A percentile compares a stretch with the other conserved stretches of the same genome.
Evolutionary conservation across 345 rosid species (phyloP).

Genomic region (Zanthoxylum bungeanum): DNA sequence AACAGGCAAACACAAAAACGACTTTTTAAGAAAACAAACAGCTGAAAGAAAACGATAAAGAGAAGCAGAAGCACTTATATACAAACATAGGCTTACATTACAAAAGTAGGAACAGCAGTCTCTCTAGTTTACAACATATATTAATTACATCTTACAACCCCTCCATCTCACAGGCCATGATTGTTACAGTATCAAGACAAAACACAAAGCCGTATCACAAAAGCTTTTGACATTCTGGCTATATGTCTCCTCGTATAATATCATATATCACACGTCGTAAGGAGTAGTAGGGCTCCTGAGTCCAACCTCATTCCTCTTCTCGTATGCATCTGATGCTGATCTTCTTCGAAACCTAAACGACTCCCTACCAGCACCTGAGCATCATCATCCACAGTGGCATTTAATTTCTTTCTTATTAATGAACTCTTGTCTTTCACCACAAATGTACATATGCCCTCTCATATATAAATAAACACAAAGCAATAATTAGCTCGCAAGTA

Average conservation of each 20-base stretch:
- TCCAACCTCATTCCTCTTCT: conserved; percentile 65
- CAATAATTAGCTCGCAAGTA: too few relatives aligned
- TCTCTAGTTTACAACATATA: not conserved
- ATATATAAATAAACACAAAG: too few relatives aligned
- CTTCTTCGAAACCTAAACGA: conserved; percentile 69
- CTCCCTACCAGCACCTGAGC: conserved; percentile 58
- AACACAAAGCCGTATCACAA: not conserved
- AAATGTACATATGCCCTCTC: not conserved
- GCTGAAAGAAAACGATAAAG: not conserved
- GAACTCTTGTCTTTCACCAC: too few relatives aligned
- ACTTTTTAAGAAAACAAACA: not conserved
- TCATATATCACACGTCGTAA: conserved; percentile 72
- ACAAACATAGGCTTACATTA: not conserved
- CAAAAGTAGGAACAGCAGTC: not conserved
- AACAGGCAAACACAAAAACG: not conserved
- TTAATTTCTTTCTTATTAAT: not conserved
- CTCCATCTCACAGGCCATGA: not conserved
- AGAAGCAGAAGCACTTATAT: not conserved
- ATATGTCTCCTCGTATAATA: not conserved
- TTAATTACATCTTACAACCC: not conserved
- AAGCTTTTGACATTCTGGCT: not conserved
- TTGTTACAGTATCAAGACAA: not conserved
- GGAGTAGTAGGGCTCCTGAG: conserved; percentile 74
- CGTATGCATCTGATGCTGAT: conserved; percentile 73
- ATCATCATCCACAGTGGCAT: not conserved